phyloP scores from a whole-genome alignment of 345 rosid genomes.

The Hibiscus trionum region DNA sequence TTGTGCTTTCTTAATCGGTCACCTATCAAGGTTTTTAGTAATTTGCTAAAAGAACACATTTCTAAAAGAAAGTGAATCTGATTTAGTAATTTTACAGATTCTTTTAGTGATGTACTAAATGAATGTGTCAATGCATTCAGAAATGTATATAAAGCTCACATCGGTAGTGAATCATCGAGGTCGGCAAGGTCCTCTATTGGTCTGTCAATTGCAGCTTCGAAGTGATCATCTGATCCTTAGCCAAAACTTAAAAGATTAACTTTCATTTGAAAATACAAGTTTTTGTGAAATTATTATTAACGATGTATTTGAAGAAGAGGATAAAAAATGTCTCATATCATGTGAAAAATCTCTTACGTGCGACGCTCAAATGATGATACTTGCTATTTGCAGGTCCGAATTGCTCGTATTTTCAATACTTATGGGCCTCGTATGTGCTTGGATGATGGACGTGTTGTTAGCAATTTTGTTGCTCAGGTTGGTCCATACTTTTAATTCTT shows the following conservation, averaged over 20 bases:
- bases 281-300: too few species aligned
- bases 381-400: constrained; percentile 63
- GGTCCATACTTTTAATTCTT: constrained; percentile 9
- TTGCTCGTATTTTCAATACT: constrained; percentile 96
- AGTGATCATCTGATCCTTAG: not conserved
- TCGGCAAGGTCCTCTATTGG: not conserved
- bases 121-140: not conserved
- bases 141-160: not conserved
- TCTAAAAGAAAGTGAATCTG: not conserved
- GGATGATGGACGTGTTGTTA: constrained; percentile 99
- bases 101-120: not conserved
- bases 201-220: not conserved
- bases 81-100: not conserved
- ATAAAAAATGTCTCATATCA: not conserved
- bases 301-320: not conserved
- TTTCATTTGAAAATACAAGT: not conserved
- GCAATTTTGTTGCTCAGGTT: constrained; percentile 99
- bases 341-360: not conserved
- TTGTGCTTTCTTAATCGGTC: not conserved
- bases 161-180: not conserved
- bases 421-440: constrained; percentile 99
- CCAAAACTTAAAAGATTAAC: not conserved
- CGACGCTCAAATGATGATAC: not conserved
- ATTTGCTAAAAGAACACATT: not conserved
- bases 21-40: not conserved